Conservation (phyloP, 192 early-diverging fungal species). For the Entomortierella parvispora region DNA sequence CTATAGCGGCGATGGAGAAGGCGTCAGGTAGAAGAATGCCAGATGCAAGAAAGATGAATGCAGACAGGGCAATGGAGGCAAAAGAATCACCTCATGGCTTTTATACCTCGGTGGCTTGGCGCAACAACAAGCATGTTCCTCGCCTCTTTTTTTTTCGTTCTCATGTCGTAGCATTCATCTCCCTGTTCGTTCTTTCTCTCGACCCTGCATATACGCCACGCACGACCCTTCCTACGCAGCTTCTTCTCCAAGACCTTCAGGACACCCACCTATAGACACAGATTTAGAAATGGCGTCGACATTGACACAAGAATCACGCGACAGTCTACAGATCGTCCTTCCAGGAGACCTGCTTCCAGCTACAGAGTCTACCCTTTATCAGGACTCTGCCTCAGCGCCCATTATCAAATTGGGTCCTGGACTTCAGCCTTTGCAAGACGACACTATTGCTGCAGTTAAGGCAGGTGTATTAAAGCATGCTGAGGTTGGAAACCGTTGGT, state of each 20-base stretch:
- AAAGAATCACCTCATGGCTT: too few relatives aligned
- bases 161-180: too few relatives aligned
- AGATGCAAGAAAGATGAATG: too few relatives aligned
- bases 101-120: too few relatives aligned
- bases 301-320: slow-evolving; percentile 8
- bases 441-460: slow-evolving; percentile 71
- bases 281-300: slow-evolving; percentile 19
- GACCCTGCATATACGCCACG: too few relatives aligned
- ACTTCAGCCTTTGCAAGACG: slow-evolving; percentile 70
- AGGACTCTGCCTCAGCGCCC: slow-evolving; percentile 32
- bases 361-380: slow-evolving; percentile 18
- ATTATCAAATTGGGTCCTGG: slow-evolving; percentile 85
- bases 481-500: slow-evolving; percentile 69
- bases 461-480: slow-evolving; percentile 77
- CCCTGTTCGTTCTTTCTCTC: too few relatives aligned
- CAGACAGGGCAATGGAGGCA: too few relatives aligned
- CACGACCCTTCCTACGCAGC: too few relatives aligned
- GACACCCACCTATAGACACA: not conserved
- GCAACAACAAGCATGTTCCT: too few relatives aligned
- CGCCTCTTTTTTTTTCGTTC: too few relatives aligned
- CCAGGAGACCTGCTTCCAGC: slow-evolving; percentile 63
- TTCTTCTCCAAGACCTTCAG: not conserved
- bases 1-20: too few relatives aligned
- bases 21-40: too few relatives aligned
- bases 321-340: slow-evolving; percentile 53